Evolutionary conservation across 495 filamentous ascomycete species (phyloP).

Genomic region (Trichoderma orchidacearum): DNA sequence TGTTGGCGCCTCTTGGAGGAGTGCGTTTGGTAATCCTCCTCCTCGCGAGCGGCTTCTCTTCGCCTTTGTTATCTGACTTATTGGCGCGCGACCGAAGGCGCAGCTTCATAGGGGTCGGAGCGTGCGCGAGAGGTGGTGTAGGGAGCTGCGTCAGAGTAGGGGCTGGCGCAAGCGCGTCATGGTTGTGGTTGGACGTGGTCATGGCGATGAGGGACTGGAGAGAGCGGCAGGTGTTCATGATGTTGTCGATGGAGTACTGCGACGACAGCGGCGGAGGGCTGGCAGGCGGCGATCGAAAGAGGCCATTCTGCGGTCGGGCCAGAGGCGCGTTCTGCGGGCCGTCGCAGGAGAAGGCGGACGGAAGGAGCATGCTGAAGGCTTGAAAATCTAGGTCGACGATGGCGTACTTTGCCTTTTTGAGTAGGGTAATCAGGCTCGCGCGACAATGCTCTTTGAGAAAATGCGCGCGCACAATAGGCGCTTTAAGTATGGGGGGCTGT

Average conservation of each 20-base stretch:
- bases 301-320: slow-evolving; percentile 38
- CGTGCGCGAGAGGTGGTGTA: slow-evolving; percentile 37
- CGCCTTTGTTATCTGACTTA: slow-evolving; percentile 12
- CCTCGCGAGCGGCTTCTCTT: slow-evolving; percentile 10
- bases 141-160: slow-evolving; percentile 39
- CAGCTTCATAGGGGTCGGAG: slow-evolving; percentile 30
- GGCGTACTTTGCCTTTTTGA: background rate
- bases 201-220: slow-evolving; percentile 53
- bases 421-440: background rate
- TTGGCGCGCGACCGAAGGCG: slow-evolving; percentile 30
- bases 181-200: slow-evolving; percentile 10
- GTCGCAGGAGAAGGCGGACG: slow-evolving; percentile 59
- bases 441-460: background rate
- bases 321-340: slow-evolving; percentile 31
- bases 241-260: slow-evolving; percentile 38
- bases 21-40: slow-evolving; percentile 39
- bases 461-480: too few species aligned
- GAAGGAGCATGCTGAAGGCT: slow-evolving; percentile 57
- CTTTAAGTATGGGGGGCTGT: too few species aligned
- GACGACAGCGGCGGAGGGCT: slow-evolving; percentile 47
- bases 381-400: too few species aligned
- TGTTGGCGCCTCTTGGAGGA: slow-evolving; percentile 43
- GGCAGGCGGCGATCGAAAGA: slow-evolving; percentile 47
- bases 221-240: slow-evolving; percentile 55
- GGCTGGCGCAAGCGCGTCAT: slow-evolving; percentile 22